A percentile compares a stretch with the other conserved stretches of the same genome.
These are phyloP conservation scores for Phytophthora sp. DNA, from an alignment of 352 stramenopile species.

Conservation along the genomic window DNA sequence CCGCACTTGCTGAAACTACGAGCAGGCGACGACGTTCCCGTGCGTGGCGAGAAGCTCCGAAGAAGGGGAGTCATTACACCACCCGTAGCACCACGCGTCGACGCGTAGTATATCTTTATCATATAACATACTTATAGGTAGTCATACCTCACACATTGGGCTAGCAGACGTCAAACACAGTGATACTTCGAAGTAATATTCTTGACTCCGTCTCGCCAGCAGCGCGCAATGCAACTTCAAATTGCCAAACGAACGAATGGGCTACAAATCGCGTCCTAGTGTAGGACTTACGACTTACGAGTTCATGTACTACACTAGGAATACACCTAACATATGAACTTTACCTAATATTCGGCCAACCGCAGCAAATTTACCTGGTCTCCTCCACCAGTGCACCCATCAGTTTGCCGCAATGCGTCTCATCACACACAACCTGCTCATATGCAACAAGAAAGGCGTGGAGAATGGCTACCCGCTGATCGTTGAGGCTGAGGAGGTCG, in stretches of 20 bases:
- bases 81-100: neutral
- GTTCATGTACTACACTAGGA: no score
- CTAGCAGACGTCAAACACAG: constrained; percentile 18
- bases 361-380: no score
- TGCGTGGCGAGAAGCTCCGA: neutral
- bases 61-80: neutral
- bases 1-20: constrained; percentile 21
- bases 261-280: constrained; percentile 1
- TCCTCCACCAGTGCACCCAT: no score
- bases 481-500: constrained; percentile 84
- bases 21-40: neutral
- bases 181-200: constrained; percentile 2
- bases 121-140: constrained; percentile 35
- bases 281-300: no score
- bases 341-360: constrained; percentile 6
- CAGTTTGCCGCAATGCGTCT: constrained; percentile 89
- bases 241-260: neutral
- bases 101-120: constrained; percentile 31
- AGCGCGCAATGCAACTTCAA: constrained; percentile 20
- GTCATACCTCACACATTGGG: constrained; percentile 2
- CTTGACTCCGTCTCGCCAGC: neutral
- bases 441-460: constrained; percentile 95
- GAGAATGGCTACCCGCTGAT: constrained; percentile 91
- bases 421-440: constrained; percentile 95
- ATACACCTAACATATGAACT: no score